Evolutionary conservation across 2,329 filamentous ascomycete species (phyloP).

Genomic region (Fusarium luffae): DNA sequence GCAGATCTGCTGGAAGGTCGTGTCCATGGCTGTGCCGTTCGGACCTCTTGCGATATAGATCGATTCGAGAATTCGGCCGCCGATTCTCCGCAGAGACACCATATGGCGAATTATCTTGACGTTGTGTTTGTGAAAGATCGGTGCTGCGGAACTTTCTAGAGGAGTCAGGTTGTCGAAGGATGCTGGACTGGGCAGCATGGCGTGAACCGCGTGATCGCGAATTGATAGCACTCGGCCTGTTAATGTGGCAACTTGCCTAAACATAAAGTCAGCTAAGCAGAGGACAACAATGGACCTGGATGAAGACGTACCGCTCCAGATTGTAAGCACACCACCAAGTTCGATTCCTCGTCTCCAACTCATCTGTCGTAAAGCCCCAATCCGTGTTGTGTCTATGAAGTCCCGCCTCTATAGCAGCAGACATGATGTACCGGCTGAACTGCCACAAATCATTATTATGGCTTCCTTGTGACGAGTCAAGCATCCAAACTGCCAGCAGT

Average conservation of each 20-base stretch:
- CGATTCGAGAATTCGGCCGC: conserved; percentile 1
- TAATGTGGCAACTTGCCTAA: background rate
- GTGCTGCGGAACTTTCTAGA: background rate
- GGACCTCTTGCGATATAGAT: no score
- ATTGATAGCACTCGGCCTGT: background rate
- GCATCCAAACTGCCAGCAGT: background rate
- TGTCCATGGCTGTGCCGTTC: conserved; percentile 16
- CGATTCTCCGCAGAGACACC: background rate
- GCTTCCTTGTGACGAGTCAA: background rate
- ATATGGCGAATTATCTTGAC: background rate
- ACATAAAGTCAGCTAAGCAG: no score
- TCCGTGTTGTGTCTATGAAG: background rate
- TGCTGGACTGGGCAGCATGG: background rate
- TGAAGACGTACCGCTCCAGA: background rate
- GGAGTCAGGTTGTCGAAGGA: background rate
- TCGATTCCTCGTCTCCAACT: background rate
- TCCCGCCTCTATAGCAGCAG: background rate
- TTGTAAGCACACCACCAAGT: conserved; percentile 17
- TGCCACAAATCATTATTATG: conserved; percentile 16
- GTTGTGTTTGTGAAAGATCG: background rate
- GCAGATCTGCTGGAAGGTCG: conserved; percentile 7
- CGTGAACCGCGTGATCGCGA: background rate
- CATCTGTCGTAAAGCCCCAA: background rate
- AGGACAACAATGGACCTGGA: no score
- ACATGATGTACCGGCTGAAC: conserved; percentile 5